Base-by-base conservation (phyloP, 768 basidiomycete genomes). In the Trametes cinnabarina region DNA sequence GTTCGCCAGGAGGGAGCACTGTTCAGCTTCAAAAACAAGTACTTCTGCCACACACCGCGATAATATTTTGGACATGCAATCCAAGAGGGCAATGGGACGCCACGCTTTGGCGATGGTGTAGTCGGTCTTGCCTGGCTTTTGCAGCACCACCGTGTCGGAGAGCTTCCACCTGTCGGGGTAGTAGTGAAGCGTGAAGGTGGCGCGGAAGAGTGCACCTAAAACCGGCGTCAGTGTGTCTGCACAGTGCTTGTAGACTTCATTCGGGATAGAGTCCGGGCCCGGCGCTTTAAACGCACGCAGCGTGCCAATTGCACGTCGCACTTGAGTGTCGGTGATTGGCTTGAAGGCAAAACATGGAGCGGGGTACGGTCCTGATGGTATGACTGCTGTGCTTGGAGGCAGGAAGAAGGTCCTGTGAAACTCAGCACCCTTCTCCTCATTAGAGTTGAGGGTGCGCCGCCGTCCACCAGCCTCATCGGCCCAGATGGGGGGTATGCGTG, bases 281-380 rank as follows among this genome's bases (percentile, higher is more conserved):
- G 66, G 63, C 0, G 74, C 76, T 51, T 77, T 78, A 68, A 71
- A 72, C 0, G 72, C 68, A 4, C 71, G 65, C 0, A 79, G 71
- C 5, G 57, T 43, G 0, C 25, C 17, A 0, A 76, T 69, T 0
- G 68, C 67, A 0, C 48, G 11, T 3, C 47, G 20, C 1, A 80
- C 62, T 20, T 75, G 67, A 0, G 55, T 51, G 22, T 68, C 53
- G 0, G 70, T 66, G n/a, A 78, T 68, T 0, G 58, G 48, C 0
- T 25, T 15, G 22, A 63, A 68, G 1, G 55, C 2, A 23, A 58
- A 69, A 0, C 57, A 58, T 8, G 70, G 70, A 1, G 42, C 48
- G 7, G 69, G 72, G 61, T 76, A 76, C 23, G 46, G 46, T 0
- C 46, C 37, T 19, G 47, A 7, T 1, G 22, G 54, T 10, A 30